A percentile compares a stretch with the other conserved stretches of the same genome.
These are phyloP conservation scores for Arachnomyces sp. DNA, from an alignment of 2,329 filamentous ascomycete genomes.

Conservation along the genomic window DNA sequence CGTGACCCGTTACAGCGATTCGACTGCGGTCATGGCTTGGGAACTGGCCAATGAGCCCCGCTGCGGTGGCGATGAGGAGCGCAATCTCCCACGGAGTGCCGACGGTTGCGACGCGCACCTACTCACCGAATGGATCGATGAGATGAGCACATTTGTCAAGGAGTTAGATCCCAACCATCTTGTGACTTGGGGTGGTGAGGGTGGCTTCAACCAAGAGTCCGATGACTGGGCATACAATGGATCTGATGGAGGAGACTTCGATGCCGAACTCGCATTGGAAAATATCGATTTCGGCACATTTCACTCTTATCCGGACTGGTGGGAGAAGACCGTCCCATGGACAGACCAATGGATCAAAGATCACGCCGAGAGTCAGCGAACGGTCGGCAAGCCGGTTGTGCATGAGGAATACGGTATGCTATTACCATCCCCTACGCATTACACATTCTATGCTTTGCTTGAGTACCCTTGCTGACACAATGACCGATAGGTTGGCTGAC, in stretches of 20 bases:
- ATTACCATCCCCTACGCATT: no score
- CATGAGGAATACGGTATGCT: conserved; percentile 45
- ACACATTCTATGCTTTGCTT: not conserved
- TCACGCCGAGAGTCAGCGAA: conserved; percentile 40
- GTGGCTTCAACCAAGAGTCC: conserved; percentile 30
- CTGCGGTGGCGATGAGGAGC: conserved; percentile 10
- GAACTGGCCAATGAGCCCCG: conserved; percentile 46
- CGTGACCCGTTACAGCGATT: conserved; percentile 43
- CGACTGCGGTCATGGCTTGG: conserved; percentile 47
- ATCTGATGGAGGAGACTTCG: conserved; percentile 48
- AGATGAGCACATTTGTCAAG: conserved; percentile 51
- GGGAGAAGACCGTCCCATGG: conserved; percentile 47
- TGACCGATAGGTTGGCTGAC: conserved; percentile 39
- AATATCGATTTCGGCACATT: conserved; percentile 50
- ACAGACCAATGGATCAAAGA: conserved; percentile 49
- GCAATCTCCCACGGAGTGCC: conserved; percentile 4
- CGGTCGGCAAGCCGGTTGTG: conserved; percentile 46
- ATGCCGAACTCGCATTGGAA: conserved; percentile 41
- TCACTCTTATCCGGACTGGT: conserved; percentile 52
- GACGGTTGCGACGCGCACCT: conserved; percentile 25
- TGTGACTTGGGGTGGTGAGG: conserved; percentile 48
- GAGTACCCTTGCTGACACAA: not conserved
- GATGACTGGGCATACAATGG: conserved; percentile 33
- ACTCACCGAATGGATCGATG: conserved; percentile 44
- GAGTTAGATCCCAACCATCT: conserved; percentile 45